Evolutionary conservation across 768 basidiomycete species (phyloP), one percentile per base, ranked within the genome.

Genomic region (Phlebiopsis flavidoalba): DNA sequence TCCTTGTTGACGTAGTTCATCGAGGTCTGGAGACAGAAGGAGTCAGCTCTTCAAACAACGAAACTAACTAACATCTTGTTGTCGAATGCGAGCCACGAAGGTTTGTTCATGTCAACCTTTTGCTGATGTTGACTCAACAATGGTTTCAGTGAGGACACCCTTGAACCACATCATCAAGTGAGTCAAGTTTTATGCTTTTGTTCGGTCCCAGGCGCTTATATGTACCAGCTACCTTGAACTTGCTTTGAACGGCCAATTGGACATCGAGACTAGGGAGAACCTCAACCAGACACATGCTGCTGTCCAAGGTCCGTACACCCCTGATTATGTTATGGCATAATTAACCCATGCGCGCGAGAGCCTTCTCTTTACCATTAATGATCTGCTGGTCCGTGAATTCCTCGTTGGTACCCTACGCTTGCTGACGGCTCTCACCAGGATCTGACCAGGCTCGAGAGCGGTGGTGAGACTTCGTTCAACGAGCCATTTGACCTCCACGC

Each of bases 121-220:
- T 36, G 10, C 53, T 43, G 50, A 36, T 53, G 24, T 31, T 62
- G 52, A 58, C 51, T 12, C 19, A 22, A 12, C n/a, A 31, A 31
- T 6, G 26, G 6, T 31, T 31, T 3, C 26, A 31, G 88, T 89
- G 5, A 83, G 88, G 24, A 90, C 88, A 3, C 88, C 89, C 7
- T 67, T 90, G 58, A 89, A 91, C 66, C 89, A 91, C 66, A 92
- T 93, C 64, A 92, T 93, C 72, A 92, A 91, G 84, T 85, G 60
- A 40, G 81, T 67, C 15, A 2, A 37, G 35, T n/a, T 31, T 31
- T 2, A 31, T 31, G 6, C 26, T 3, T 31, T 31, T 31, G 3
- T 31, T 31, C 26, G 3, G 26, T 31, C 3, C 6, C 19, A 14
- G 21, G 21, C 50, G 19, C 12, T 19, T 52, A 33, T 17, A 33